A percentile compares a stretch with the other conserved stretches of the same genome.
Evolutionary conservation across 2,329 filamentous ascomycete species (phyloP).

Genomic region (Pseudonectria foliicola): DNA sequence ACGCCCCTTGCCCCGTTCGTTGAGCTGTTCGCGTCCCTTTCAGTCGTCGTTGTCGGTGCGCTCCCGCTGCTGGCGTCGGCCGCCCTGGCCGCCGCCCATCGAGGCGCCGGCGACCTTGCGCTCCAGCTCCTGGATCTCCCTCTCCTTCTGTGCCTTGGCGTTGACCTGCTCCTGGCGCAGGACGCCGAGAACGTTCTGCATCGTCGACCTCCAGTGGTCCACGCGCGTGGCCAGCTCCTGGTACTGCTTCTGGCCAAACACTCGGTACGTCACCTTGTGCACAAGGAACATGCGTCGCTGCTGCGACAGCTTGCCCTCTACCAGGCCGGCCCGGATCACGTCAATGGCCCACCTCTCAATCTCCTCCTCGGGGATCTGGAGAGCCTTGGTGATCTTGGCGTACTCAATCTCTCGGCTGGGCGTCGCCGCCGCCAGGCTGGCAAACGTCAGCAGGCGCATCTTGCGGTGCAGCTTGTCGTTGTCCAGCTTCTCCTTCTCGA

Average conservation of each 20-base stretch:
- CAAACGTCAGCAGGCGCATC: conserved; percentile 91
- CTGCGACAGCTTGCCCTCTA: conserved; percentile 95
- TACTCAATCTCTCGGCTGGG: conserved; percentile 86
- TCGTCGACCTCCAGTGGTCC: conserved; percentile 82
- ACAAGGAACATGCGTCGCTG: conserved; percentile 89
- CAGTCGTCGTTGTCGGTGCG: conserved; percentile 52
- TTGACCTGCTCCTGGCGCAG: conserved; percentile 76
- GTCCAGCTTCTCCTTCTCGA: conserved; percentile 70
- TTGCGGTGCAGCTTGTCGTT: conserved; percentile 76
- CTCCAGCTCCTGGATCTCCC: conserved; percentile 65
- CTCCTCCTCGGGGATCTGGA: conserved; percentile 75
- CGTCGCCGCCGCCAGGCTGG: conserved; percentile 77
- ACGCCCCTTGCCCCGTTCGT: conserved; percentile 10
- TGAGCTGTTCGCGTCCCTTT: conserved; percentile 15
- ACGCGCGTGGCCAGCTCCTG: conserved; percentile 83
- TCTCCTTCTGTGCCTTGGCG: conserved; percentile 69
- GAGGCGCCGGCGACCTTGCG: conserved; percentile 49
- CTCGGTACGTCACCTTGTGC: conserved; percentile 91
- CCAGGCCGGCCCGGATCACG: conserved; percentile 88
- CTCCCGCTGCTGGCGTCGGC: conserved; percentile 36
- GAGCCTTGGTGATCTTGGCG: conserved; percentile 70
- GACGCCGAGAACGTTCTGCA: conserved; percentile 70
- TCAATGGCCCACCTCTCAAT: conserved; percentile 99
- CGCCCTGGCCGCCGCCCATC: conserved; percentile 26
- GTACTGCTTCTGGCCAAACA: conserved; percentile 98